phyloP scores from a whole-genome alignment of 495 filamentous ascomycete species.

The Oidiodendron maius region DNA sequence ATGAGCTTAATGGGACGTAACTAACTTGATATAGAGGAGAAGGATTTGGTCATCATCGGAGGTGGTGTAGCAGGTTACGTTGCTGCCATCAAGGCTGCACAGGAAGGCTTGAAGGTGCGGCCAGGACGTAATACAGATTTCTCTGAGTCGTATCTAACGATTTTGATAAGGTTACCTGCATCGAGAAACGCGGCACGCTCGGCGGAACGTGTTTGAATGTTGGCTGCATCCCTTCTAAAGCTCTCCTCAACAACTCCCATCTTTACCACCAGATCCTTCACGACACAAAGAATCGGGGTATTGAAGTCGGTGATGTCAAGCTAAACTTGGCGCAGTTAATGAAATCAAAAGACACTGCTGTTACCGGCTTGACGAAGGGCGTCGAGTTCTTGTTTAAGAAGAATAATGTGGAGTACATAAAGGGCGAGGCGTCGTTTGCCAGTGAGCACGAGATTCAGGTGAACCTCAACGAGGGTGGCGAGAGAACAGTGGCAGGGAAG shows the following conservation, averaged over 20 bases:
- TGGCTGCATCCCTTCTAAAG: slow-evolving; percentile 98
- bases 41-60: slow-evolving; percentile 91
- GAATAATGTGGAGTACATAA: slow-evolving; percentile 95
- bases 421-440: slow-evolving; percentile 80
- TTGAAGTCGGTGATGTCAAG: slow-evolving; percentile 93
- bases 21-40: slow-evolving; percentile 57
- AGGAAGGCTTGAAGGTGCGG: slow-evolving; percentile 90
- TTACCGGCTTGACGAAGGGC: slow-evolving; percentile 87
- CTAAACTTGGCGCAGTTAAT: slow-evolving; percentile 93
- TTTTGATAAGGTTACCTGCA: slow-evolving; percentile 77
- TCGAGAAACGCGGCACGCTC: slow-evolving; percentile 94
- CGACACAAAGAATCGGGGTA: slow-evolving; percentile 95
- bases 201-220: slow-evolving; percentile 98
- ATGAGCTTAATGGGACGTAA: background rate
- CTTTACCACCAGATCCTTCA: slow-evolving; percentile 97
- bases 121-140: slow-evolving; percentile 3
- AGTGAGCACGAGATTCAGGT: slow-evolving; percentile 91
- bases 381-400: slow-evolving; percentile 98
- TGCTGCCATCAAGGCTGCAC: slow-evolving; percentile 96
- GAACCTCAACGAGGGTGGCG: slow-evolving; percentile 82
- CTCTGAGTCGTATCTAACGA: slow-evolving; percentile 11
- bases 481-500: slow-evolving; percentile 76
- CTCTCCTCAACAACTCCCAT: slow-evolving; percentile 98
- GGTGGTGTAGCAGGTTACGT: slow-evolving; percentile 99
- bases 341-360: slow-evolving; percentile 94